phyloP scores from a whole-genome alignment of 1,284 basidiomycete genomes.

The Flammula alnicola region DNA sequence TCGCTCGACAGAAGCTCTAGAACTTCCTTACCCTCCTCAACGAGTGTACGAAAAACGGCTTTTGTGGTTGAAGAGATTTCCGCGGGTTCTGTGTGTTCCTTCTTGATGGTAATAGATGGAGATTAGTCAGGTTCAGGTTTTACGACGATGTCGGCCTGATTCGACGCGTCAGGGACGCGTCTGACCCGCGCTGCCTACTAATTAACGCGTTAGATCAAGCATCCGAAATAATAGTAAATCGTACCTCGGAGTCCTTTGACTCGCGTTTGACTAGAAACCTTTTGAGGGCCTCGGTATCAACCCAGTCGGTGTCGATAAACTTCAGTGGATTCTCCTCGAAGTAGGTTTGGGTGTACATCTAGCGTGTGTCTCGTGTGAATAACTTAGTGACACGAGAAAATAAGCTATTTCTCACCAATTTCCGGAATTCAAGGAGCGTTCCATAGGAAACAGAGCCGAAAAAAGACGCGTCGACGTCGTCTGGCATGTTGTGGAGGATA shows the following conservation, averaged over 20 bases:
- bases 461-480: constrained; percentile 3
- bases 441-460: constrained; percentile 5
- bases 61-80: background rate
- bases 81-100: background rate
- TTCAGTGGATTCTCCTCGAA: constrained; percentile 1
- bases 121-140: constrained; percentile 1
- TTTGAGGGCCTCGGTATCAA: constrained; percentile 3
- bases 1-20: constrained; percentile 2
- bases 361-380: background rate
- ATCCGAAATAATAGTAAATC: too few species aligned
- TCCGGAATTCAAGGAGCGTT: constrained; percentile 8
- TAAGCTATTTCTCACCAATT: background rate
- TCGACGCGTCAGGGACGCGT: background rate
- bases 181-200: too few species aligned
- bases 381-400: background rate
- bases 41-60: too few species aligned
- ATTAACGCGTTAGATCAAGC: too few species aligned
- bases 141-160: background rate
- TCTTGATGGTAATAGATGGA: background rate
- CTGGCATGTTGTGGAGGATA: too few species aligned
- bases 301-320: constrained; percentile 8
- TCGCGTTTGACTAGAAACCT: background rate
- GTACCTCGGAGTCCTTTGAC: too few species aligned
- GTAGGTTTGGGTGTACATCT: background rate
- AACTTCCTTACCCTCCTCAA: constrained; percentile 1